phyloP scores from a whole-genome alignment of 495 filamentous ascomycete genomes.

The Aspergillus conjunctus region DNA sequence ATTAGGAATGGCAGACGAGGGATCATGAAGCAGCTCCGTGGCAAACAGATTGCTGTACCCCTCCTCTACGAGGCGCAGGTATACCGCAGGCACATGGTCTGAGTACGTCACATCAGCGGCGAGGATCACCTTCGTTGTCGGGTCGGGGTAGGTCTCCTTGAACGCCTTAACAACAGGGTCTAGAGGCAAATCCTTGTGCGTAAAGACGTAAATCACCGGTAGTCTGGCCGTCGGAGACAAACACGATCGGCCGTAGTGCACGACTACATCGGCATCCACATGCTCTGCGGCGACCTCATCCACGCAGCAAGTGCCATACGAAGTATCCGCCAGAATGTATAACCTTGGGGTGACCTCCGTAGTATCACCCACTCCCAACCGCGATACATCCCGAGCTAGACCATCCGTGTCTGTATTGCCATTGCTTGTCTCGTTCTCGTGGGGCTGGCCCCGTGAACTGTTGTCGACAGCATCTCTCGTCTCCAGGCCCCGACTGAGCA shows the following conservation, averaged over 20 bases:
- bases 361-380: conserved; percentile 35
- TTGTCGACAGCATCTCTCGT: conserved; percentile 26
- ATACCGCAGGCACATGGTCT: conserved; percentile 62
- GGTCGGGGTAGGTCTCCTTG: conserved; percentile 65
- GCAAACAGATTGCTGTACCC: conserved; percentile 73
- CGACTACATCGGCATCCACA: conserved; percentile 83
- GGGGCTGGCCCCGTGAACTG: conserved; percentile 14
- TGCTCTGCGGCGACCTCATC: conserved; percentile 98
- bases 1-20: conserved; percentile 83
- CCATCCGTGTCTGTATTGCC: conserved; percentile 26
- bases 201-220: conserved; percentile 93
- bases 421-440: conserved; percentile 9
- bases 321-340: conserved; percentile 92
- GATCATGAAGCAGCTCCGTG: conserved; percentile 75
- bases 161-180: conserved; percentile 62
- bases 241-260: conserved; percentile 94
- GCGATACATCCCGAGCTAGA: conserved; percentile 32
- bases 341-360: conserved; percentile 53
- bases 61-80: conserved; percentile 47
- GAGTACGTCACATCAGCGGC: conserved; percentile 90
- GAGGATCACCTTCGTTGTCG: conserved; percentile 66
- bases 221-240: conserved; percentile 86
- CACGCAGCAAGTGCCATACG: conserved; percentile 95
- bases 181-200: conserved; percentile 63
- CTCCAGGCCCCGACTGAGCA: conserved; percentile 63